Evolutionary conservation across 179 eudicot species (phyloP).

Genomic region (Spinacia oleracea): DNA sequence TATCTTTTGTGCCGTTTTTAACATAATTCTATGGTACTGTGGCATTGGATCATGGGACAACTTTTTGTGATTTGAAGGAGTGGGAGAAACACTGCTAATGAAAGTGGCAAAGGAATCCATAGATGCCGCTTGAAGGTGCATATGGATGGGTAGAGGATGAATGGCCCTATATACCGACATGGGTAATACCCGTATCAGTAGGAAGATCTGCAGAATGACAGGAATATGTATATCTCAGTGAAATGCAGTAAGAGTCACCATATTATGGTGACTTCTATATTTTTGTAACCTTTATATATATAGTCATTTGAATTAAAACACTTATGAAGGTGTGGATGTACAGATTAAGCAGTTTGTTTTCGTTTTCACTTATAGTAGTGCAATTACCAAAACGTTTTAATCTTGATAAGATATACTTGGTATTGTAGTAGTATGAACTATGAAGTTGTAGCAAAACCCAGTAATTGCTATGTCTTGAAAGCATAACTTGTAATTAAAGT

Average conservation of each 20-base stretch:
- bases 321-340: conserved; percentile 33
- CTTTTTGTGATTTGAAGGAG: neutral
- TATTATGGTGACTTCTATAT: conserved; percentile 26
- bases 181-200: conserved; percentile 12
- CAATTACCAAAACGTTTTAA: neutral
- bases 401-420: neutral
- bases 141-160: conserved; percentile 17
- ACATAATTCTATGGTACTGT: conserved; percentile 15
- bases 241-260: conserved; percentile 21
- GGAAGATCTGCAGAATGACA: conserved; percentile 26
- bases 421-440: neutral
- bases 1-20: conserved; percentile 12
- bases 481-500: neutral
- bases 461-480: conserved; percentile 8
- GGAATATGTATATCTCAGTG: conserved; percentile 12
- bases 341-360: conserved; percentile 31
- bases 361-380: conserved; percentile 9
- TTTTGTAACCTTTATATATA: conserved; percentile 31
- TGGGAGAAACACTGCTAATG: conserved; percentile 26
- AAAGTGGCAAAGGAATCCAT: conserved; percentile 22
- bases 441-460: conserved; percentile 8
- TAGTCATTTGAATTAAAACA: conserved; percentile 23
- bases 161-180: conserved; percentile 2
- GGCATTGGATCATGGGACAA: conserved; percentile 9
- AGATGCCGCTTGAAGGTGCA: conserved; percentile 25